Conservation (phyloP, 129 eudicot genomes). For the Kitagawia praeruptora region DNA sequence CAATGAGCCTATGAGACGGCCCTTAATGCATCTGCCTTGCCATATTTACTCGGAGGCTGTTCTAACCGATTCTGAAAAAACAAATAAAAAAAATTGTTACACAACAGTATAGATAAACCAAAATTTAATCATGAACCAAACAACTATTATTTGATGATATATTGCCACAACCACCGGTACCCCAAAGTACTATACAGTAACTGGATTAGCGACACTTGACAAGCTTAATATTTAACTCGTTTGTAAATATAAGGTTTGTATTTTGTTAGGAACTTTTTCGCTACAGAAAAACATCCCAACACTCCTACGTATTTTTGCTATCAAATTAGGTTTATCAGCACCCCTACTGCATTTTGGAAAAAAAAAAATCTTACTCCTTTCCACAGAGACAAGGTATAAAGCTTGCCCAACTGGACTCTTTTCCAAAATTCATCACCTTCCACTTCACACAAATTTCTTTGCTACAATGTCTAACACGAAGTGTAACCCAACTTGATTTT, state of each 20-base stretch:
- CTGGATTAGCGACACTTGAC: neutral
- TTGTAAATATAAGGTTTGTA: neutral
- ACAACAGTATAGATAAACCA: neutral
- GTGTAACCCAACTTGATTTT: neutral
- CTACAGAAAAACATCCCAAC: too few species aligned
- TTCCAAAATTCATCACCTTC: neutral
- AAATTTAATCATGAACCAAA: neutral
- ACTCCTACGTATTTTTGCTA: too few species aligned
- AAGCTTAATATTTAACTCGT: neutral
- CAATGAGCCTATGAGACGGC: slow-evolving; percentile 9
- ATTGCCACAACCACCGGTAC: neutral
- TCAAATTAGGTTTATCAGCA: neutral
- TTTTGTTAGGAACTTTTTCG: neutral
- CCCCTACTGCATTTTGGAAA: neutral
- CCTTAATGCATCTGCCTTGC: neutral
- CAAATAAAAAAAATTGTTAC: neutral
- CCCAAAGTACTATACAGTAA: neutral
- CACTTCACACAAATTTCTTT: neutral
- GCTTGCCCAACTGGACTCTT: neutral
- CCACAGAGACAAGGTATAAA: neutral
- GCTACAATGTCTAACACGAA: neutral
- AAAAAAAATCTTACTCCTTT: neutral
- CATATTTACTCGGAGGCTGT: slow-evolving; percentile 10
- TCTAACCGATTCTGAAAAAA: slow-evolving; percentile 16
- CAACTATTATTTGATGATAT: neutral